Base-by-base conservation (phyloP, 805 yeast species). In the Candida adriatica region DNA sequence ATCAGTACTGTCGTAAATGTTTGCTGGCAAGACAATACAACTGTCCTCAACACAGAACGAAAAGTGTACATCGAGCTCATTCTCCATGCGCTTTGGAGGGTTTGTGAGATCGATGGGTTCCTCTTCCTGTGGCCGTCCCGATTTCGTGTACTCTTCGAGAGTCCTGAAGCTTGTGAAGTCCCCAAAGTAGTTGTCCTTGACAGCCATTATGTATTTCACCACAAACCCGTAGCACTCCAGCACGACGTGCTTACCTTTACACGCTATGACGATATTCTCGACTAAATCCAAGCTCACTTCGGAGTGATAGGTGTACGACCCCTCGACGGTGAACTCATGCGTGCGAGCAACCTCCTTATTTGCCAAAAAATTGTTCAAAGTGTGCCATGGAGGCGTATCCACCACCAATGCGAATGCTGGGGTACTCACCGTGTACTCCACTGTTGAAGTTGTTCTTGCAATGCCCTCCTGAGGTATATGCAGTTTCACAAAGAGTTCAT, bases 311-410 rank as follows among this genome's bases (percentile, higher is more conserved):
- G 79, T 70, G 55, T 84, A 81, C 0, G 77, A 67, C 0, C 96
- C 94, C 1, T 56, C 56, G 13, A 86, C 55, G 2, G 51, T 55
- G 45, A 87, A 79, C 33, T 77, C 68, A 17, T 68, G 61, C 0
- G 87, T 74, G 38, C 75, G 61, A 0, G 95, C 97, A 39, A 86
- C 66, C 11, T 70, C 69, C 13, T 68, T 72, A 9, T 69, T 58
- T 28, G 68, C 67, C 60, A 83, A 53, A 43, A 90, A 90, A 29
- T 80, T 78, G 33, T 76, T 72, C 16, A 76, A 61, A 0, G 97
- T 88, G 49, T 86, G 94, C 95, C 97, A 92, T 1, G 90, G 80
- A 0, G 98, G 97, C 0, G 92, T 74, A 35, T 77, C 80, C 3
- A 88, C 53, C 1, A 71, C 60, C 28, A 92, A 47, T 29, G 77